Evolutionary conservation across 2,329 filamentous ascomycete species (phyloP).

Genomic region (Colletotrichum truncatum): DNA sequence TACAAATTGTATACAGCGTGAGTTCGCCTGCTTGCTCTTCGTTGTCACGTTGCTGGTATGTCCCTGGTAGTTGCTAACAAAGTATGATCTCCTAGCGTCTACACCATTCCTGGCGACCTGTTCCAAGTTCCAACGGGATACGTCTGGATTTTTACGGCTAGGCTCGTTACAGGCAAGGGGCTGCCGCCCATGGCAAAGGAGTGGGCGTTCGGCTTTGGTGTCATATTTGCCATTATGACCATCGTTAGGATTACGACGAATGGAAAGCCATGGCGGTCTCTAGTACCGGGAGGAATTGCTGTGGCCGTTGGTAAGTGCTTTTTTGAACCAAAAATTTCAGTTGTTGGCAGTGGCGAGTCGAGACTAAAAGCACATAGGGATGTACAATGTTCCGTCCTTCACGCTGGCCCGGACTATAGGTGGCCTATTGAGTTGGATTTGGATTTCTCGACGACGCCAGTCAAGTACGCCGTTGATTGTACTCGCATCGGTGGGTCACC

Average conservation of each 20-base stretch:
- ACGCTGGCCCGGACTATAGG: slow-evolving; percentile 89
- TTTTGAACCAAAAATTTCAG: neutral
- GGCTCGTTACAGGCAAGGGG: slow-evolving; percentile 90
- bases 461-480: slow-evolving; percentile 83
- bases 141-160: slow-evolving; percentile 97
- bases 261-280: slow-evolving; percentile 73
- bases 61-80: neutral
- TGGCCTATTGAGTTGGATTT: slow-evolving; percentile 80
- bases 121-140: slow-evolving; percentile 96
- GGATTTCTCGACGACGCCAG: slow-evolving; percentile 62
- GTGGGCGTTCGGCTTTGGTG: slow-evolving; percentile 79
- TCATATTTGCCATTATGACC: slow-evolving; percentile 78
- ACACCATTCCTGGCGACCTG: slow-evolving; percentile 85
- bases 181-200: slow-evolving; percentile 84
- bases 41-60: neutral
- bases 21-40: slow-evolving; percentile 32
- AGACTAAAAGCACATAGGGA: slow-evolving; percentile 62
- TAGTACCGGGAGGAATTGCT: slow-evolving; percentile 91
- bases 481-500: slow-evolving; percentile 76
- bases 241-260: slow-evolving; percentile 69
- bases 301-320: slow-evolving; percentile 79
- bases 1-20: slow-evolving; percentile 85
- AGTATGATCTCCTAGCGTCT: slow-evolving; percentile 68
- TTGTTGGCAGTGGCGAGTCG: neutral
- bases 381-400: slow-evolving; percentile 98